Evolutionary conservation across 345 rosid species (phyloP).

Genomic region (Triadica sebifera): DNA sequence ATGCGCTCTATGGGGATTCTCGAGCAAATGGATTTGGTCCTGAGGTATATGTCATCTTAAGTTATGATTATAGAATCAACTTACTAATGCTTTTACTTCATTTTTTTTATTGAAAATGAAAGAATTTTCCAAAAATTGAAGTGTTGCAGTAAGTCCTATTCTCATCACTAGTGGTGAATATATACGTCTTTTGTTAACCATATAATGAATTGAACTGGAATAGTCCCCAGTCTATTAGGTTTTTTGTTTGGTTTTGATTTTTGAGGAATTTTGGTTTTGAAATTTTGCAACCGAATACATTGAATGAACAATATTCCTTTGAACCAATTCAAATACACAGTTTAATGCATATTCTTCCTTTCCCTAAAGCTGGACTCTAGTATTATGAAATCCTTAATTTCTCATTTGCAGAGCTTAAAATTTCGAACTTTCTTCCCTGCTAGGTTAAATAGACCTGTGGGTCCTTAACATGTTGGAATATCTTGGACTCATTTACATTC

Average conservation of each 20-base stretch:
- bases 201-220: background rate
- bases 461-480: too few relatives aligned
- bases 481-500: too few relatives aligned
- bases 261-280: background rate
- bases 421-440: too few relatives aligned
- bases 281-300: too few relatives aligned
- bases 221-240: background rate
- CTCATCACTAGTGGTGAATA: background rate
- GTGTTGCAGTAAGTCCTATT: background rate
- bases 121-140: background rate
- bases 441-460: too few relatives aligned
- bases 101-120: conserved; percentile 12
- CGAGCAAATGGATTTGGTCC: conserved; percentile 84
- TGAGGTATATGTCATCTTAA: conserved; percentile 47
- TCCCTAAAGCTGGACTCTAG: too few relatives aligned
- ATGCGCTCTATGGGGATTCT: conserved; percentile 67
- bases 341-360: too few relatives aligned
- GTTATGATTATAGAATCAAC: background rate
- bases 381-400: too few relatives aligned
- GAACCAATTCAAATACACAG: too few relatives aligned
- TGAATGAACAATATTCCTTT: too few relatives aligned
- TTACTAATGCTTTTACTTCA: too few relatives aligned
- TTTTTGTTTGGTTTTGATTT: background rate
- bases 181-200: background rate
- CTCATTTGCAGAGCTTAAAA: too few relatives aligned